Evolutionary conservation across 169 alveolate species (phyloP).

Genomic region (Plasmodium gaboni): DNA sequence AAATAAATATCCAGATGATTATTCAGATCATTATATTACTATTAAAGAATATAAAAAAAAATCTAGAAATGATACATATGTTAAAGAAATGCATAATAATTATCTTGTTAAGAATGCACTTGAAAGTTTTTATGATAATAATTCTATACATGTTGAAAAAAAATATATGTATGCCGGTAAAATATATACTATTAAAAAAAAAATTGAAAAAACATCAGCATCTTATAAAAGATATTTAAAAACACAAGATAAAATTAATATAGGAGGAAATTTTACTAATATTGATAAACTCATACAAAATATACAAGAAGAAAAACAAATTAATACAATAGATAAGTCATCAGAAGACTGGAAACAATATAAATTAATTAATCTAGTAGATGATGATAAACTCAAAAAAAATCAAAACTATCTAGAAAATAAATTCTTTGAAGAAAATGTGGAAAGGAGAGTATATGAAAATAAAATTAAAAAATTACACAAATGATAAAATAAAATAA

Average conservation of each 20-base stretch:
- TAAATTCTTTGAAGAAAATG: constrained; percentile 62
- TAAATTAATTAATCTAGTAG: constrained; percentile 34
- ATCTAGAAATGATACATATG: constrained; percentile 18
- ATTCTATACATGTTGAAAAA: constrained; percentile 46
- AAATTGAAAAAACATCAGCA: constrained; percentile 59
- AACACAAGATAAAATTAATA: constrained; percentile 40
- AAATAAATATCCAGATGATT: neutral
- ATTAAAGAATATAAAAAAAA: constrained; percentile 11
- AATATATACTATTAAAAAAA: constrained; percentile 41
- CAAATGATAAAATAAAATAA: too few relatives aligned
- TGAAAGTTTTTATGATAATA: constrained; percentile 44
- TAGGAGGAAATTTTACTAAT: constrained; percentile 65
- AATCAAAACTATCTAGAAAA: constrained; percentile 49
- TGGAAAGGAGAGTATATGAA: constrained; percentile 47
- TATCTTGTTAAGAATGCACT: constrained; percentile 33
- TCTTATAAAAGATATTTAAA: constrained; percentile 57
- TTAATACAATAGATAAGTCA: constrained; percentile 71
- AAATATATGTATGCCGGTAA: constrained; percentile 73
- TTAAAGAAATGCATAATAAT: neutral
- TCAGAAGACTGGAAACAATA: constrained; percentile 66
- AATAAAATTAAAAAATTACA: constrained; percentile 18
- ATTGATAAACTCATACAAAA: constrained; percentile 58
- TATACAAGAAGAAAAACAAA: constrained; percentile 66
- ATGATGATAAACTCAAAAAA: constrained; percentile 51
- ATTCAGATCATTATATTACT: neutral